Evolutionary conservation across 163 green algal genomes (phyloP).

Genomic region (Scenedesmus sp.): DNA sequence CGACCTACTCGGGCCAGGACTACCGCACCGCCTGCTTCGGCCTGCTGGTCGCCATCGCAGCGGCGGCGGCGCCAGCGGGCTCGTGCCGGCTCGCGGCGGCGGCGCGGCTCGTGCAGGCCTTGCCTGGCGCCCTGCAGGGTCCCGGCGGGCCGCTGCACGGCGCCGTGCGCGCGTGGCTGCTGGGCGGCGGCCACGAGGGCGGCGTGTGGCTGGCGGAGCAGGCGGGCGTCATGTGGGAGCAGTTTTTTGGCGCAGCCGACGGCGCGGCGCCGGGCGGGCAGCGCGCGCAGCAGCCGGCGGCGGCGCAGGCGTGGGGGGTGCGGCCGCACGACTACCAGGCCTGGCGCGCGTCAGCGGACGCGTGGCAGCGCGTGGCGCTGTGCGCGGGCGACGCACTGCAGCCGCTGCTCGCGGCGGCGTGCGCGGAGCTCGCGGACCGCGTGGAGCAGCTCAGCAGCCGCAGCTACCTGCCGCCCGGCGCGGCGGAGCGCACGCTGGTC

Average conservation of each 20-base stretch:
- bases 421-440: background rate
- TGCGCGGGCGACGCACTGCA: constrained; percentile 4
- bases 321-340: background rate
- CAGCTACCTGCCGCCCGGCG: constrained; percentile 15
- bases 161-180: background rate
- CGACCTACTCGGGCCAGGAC: constrained; percentile 2
- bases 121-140: constrained; percentile 1
- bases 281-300: constrained; percentile 5
- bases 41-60: constrained; percentile 17
- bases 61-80: constrained; percentile 21
- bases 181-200: background rate
- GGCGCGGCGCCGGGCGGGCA: background rate
- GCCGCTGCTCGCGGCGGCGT: background rate
- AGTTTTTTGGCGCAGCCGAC: constrained; percentile 36
- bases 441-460: constrained; percentile 9
- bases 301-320: constrained; percentile 13
- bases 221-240: constrained; percentile 26
- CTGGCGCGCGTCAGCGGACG: background rate
- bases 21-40: constrained; percentile 28
- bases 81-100: background rate
- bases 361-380: constrained; percentile 8
- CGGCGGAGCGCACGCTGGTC: constrained; percentile 8
- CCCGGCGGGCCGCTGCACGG: background rate
- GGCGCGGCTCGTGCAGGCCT: constrained; percentile 6
- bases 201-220: background rate